phyloP scores from a whole-genome alignment of 2,329 filamentous ascomycete species.

The Alternaria brassicae region DNA sequence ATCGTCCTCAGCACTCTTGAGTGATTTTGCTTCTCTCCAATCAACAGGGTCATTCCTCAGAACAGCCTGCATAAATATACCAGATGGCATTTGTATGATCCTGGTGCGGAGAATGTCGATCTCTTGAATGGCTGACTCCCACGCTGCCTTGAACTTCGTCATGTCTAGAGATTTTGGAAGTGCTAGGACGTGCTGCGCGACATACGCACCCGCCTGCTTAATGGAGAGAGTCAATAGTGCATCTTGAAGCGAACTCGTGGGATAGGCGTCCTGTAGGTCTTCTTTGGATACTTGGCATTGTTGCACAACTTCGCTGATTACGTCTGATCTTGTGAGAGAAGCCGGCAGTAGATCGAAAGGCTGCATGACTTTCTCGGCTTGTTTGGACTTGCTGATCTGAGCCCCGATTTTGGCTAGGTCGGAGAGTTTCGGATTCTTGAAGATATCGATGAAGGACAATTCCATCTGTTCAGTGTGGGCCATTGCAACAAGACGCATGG shows the following conservation, averaged over 20 bases:
- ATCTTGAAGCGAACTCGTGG: constrained; percentile 54
- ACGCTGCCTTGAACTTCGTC: constrained; percentile 55
- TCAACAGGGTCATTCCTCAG: constrained; percentile 35
- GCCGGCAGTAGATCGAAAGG: constrained; percentile 33
- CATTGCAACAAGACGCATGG: constrained; percentile 42
- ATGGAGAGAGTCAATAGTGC: constrained; percentile 58
- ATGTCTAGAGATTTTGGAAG: constrained; percentile 52
- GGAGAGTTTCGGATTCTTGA: constrained; percentile 41
- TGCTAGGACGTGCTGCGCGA: constrained; percentile 55
- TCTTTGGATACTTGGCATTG: constrained; percentile 33
- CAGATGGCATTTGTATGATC: constrained; percentile 37
- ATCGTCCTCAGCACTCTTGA: constrained; percentile 27
- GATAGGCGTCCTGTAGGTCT: constrained; percentile 50
- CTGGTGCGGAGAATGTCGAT: constrained; percentile 60
- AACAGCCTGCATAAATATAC: constrained; percentile 39
- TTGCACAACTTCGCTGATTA: constrained; percentile 29
- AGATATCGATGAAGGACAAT: constrained; percentile 42
- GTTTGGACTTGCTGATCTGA: background rate
- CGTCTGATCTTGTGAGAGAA: constrained; percentile 16
- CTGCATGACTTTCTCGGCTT: constrained; percentile 19
- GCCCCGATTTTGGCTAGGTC: constrained; percentile 39
- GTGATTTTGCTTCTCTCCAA: constrained; percentile 32
- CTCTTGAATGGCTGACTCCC: constrained; percentile 55
- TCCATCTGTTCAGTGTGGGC: constrained; percentile 37
- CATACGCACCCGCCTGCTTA: constrained; percentile 57